Conservation (phyloP, 495 filamentous ascomycete species). For the Xylaria palmicola region DNA sequence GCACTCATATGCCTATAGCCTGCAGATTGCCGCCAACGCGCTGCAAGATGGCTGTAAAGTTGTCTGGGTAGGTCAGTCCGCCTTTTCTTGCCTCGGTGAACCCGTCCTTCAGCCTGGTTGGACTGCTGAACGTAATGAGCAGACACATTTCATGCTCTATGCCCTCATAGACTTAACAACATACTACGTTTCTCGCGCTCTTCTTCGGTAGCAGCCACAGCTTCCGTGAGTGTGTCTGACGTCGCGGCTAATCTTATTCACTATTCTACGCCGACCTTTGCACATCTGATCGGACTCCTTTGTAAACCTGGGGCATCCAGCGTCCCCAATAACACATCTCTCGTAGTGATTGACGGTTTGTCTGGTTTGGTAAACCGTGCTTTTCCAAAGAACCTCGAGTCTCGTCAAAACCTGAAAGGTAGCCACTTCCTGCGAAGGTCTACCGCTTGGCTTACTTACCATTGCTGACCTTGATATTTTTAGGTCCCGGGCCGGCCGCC, state of each 20-base stretch:
- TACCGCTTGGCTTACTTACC: background rate
- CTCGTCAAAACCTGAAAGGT: constrained; percentile 29
- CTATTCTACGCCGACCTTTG: constrained; percentile 53
- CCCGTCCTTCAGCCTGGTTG: background rate
- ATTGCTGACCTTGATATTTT: constrained; percentile 5
- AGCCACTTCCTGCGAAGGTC: constrained; percentile 21
- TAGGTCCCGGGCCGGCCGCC: constrained; percentile 35
- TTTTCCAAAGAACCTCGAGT: constrained; percentile 52
- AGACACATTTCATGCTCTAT: constrained; percentile 22
- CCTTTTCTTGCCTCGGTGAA: background rate
- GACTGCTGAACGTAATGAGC: background rate
- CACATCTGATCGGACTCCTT: constrained; percentile 76
- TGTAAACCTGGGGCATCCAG: constrained; percentile 58
- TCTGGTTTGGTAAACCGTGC: constrained; percentile 72
- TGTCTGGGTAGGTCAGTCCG: constrained; percentile 79
- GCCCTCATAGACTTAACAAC: constrained; percentile 23
- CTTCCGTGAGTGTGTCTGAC: background rate
- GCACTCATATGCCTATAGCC: constrained; percentile 42
- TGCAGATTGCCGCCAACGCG: constrained; percentile 66
- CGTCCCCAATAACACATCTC: constrained; percentile 56
- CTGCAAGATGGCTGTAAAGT: constrained; percentile 63
- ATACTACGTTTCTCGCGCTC: constrained; percentile 17
- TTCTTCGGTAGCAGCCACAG: background rate
- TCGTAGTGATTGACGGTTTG: constrained; percentile 76
- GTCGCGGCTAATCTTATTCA: constrained; percentile 27